Evolutionary conservation across 169 alveolate species (phyloP).

Genomic region (Cryptosporidium sp.): DNA sequence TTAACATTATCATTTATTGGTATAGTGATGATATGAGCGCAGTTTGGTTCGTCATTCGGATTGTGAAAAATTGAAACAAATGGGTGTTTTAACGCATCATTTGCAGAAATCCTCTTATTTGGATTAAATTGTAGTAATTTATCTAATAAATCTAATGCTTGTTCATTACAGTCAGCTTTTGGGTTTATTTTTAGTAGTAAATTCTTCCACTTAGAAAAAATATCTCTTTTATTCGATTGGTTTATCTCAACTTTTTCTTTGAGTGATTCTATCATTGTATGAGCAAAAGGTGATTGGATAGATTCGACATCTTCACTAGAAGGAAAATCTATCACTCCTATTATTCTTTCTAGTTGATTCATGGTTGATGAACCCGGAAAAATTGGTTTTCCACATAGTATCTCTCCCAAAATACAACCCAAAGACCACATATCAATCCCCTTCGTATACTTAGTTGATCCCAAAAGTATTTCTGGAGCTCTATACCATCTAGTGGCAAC

Average conservation of each 20-base stretch:
- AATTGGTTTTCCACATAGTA: slow-evolving; percentile 95
- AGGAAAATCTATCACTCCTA: slow-evolving; percentile 95
- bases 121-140: slow-evolving; percentile 94
- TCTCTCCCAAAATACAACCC: slow-evolving; percentile 98
- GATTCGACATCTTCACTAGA: slow-evolving; percentile 91
- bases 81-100: slow-evolving; percentile 94
- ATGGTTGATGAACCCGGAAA: slow-evolving; percentile 99
- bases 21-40: slow-evolving; percentile 85
- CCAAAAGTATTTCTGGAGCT: slow-evolving; percentile 97
- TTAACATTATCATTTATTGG: slow-evolving; percentile 89
- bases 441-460: slow-evolving; percentile 96
- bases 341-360: slow-evolving; percentile 93
- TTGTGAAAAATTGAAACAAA: slow-evolving; percentile 91
- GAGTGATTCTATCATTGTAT: slow-evolving; percentile 87
- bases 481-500: slow-evolving; percentile 99
- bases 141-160: slow-evolving; percentile 92
- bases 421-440: slow-evolving; percentile 99
- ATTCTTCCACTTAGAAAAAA: slow-evolving; percentile 77
- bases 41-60: slow-evolving; percentile 92
- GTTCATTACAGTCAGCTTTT: slow-evolving; percentile 80
- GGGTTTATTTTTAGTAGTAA: slow-evolving; percentile 55
- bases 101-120: slow-evolving; percentile 92
- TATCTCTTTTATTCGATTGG: slow-evolving; percentile 67
- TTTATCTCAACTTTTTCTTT: slow-evolving; percentile 74
- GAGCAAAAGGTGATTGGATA: slow-evolving; percentile 89